These are phyloP conservation scores for Sisymbrium altissimum DNA, from an alignment of 345 rosid genomes.

Conservation along the genomic window DNA sequence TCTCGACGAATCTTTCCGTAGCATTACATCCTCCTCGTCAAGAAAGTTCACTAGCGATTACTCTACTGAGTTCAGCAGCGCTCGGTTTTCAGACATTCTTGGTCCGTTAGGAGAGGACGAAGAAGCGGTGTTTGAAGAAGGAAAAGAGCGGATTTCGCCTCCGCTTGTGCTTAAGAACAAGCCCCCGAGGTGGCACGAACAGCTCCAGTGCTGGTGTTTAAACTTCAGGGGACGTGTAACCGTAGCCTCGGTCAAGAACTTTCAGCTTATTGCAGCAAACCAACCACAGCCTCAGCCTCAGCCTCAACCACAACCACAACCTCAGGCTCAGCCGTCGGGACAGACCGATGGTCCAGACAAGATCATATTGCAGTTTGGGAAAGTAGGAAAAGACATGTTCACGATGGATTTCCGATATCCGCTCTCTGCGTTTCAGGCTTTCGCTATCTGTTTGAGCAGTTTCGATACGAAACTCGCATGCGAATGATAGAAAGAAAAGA, in stretches of 20 bases:
- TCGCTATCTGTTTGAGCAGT: conserved; percentile 92
- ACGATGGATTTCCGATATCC: conserved; percentile 96
- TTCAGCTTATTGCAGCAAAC: conserved; percentile 83
- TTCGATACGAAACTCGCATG: conserved; percentile 96
- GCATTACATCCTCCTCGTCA: conserved; percentile 59
- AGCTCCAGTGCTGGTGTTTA: conserved; percentile 96
- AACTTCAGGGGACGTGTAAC: conserved; percentile 94
- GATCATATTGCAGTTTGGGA: conserved; percentile 90
- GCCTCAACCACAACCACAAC: conserved; percentile 27
- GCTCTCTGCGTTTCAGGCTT: conserved; percentile 90
- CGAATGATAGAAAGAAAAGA: conserved; percentile 47
- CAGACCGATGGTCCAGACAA: conserved; percentile 60
- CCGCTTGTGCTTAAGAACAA: conserved; percentile 75
- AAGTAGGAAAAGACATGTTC: conserved; percentile 93
- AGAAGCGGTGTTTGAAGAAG: conserved; percentile 29
- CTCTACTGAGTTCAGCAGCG: conserved; percentile 73
- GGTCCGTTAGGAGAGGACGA: conserved; percentile 55
- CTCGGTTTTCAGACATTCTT: conserved; percentile 77
- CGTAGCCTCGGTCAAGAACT: conserved; percentile 92
- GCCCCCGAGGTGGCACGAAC: conserved; percentile 95
- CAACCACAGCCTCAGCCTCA: conserved; percentile 56
- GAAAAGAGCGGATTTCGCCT: conserved; percentile 50
- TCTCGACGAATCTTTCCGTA: conserved; percentile 86
- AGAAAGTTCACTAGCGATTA: conserved; percentile 50
- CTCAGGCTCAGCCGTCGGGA: conserved; percentile 8